Percentiles rank a stretch among this genome's conserved stretches.
phyloP scores from a whole-genome alignment of 441 rosid species.

The Flueggea neowawraea region DNA sequence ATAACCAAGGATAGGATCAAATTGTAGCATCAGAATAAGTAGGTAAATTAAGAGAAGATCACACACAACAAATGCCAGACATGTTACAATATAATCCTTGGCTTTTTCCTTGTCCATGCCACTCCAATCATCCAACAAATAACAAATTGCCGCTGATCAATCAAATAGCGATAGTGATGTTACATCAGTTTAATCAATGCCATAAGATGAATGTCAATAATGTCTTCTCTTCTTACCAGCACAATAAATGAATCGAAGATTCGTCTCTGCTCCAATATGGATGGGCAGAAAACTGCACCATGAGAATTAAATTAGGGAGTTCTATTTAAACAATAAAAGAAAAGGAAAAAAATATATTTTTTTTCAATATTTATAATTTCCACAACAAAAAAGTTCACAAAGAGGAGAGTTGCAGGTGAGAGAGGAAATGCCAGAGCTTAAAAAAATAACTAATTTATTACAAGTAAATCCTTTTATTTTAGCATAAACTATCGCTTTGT shows the following conservation, averaged over 20 bases:
- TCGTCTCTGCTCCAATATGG: constrained; percentile 86
- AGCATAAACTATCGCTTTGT: no score
- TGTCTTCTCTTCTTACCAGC: constrained; percentile 67
- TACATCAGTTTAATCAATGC: constrained; percentile 13
- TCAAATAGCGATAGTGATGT: constrained; percentile 24
- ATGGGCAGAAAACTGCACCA: constrained; percentile 78
- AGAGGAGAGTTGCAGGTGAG: no score
- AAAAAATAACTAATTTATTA: no score
- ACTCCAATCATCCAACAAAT: constrained; percentile 78
- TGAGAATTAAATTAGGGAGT: constrained; percentile 9
- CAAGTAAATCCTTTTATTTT: no score
- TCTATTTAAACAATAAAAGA: background rate
- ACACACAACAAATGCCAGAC: constrained; percentile 50
- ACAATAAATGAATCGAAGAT: constrained; percentile 89
- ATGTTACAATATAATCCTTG: constrained; percentile 67
- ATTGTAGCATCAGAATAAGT: background rate
- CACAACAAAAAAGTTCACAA: background rate
- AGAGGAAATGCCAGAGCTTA: no score
- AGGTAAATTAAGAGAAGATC: background rate
- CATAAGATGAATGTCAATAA: constrained; percentile 6
- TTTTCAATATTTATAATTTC: background rate
- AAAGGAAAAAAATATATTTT: background rate
- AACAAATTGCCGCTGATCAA: constrained; percentile 81
- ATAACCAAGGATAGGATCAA: no score
- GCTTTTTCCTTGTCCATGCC: constrained; percentile 87